phyloP scores from a whole-genome alignment of 2,329 filamentous ascomycete species.

The Sphaerulina musiva region DNA sequence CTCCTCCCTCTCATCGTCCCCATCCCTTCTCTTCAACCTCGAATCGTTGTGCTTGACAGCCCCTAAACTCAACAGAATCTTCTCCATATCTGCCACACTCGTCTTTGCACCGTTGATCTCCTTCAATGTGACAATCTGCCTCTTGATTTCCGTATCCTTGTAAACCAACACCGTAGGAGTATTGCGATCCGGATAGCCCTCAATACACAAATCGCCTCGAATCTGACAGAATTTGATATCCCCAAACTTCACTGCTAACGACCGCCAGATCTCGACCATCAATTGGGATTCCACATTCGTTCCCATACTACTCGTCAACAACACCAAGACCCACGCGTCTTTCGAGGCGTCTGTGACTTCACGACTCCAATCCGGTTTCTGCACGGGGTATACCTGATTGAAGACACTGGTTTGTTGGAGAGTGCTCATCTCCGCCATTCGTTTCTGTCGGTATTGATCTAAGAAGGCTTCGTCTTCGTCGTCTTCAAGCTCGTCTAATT shows the following conservation, averaged over 20 bases:
- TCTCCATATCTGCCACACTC: conserved; percentile 62
- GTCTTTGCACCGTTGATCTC: conserved; percentile 69
- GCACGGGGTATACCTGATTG: conserved; percentile 85
- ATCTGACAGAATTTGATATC: conserved; percentile 99
- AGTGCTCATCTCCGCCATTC: conserved; percentile 71
- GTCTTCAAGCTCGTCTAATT: conserved; percentile 88
- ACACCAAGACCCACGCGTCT: conserved; percentile 62
- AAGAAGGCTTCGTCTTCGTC: conserved; percentile 91
- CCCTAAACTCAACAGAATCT: conserved; percentile 72
- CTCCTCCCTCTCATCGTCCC: conserved; percentile 53
- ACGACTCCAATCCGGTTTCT: conserved; percentile 85
- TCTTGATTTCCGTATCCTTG: conserved; percentile 83
- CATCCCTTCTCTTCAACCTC: conserved; percentile 59
- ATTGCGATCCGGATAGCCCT: conserved; percentile 91
- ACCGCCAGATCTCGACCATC: conserved; percentile 76
- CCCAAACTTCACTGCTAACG: conserved; percentile 76
- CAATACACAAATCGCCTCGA: conserved; percentile 82
- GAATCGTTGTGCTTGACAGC: conserved; percentile 73
- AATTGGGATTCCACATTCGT: conserved; percentile 81
- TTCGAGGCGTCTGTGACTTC: conserved; percentile 89
- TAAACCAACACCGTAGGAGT: conserved; percentile 92
- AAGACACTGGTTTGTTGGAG: conserved; percentile 72
- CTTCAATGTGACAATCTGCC: conserved; percentile 82
- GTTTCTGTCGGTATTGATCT: conserved; percentile 77
- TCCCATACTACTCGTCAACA: conserved; percentile 70